Percentiles rank a stretch among this genome's conserved stretches.
Evolutionary conservation across 2,329 filamentous ascomycete genomes (phyloP).

Genomic region (Beauveria sp.): DNA sequence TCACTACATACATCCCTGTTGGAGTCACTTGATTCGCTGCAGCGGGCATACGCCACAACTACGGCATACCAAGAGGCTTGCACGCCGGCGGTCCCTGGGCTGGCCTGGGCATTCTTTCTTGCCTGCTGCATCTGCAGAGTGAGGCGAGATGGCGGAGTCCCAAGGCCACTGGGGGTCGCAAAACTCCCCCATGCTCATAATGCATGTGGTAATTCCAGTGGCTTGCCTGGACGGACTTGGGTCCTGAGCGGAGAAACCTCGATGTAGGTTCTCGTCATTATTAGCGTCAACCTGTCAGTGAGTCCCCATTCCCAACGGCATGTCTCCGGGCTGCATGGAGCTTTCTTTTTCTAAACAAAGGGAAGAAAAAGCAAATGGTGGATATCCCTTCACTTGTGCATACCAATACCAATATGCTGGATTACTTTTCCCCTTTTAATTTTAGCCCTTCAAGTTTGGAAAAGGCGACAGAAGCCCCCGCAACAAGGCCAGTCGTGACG

Average conservation of each 20-base stretch:
- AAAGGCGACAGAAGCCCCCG: neutral
- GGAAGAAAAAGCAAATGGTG: neutral
- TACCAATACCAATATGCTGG: too few species aligned
- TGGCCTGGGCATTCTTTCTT: neutral
- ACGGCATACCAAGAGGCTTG: neutral
- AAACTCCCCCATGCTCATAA: neutral
- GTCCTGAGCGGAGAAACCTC: neutral
- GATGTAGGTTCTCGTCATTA: neutral
- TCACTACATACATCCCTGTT: neutral
- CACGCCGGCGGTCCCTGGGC: neutral
- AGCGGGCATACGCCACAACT: neutral
- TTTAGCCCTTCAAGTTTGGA: too few species aligned
- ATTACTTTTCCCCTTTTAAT: too few species aligned
- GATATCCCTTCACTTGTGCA: neutral
- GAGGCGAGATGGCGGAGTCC: neutral
- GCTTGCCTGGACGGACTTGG: neutral
- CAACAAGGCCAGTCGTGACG: neutral
- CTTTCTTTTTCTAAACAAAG: neutral
- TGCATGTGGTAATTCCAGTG: neutral
- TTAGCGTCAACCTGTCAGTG: neutral
- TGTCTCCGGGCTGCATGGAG: neutral
- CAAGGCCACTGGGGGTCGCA: neutral
- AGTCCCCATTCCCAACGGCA: neutral
- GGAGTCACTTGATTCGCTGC: conserved; percentile 5
- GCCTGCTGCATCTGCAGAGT: neutral